phyloP scores from a whole-genome alignment of 176 grass and related monocot genomes.

The Puya raimondii region DNA sequence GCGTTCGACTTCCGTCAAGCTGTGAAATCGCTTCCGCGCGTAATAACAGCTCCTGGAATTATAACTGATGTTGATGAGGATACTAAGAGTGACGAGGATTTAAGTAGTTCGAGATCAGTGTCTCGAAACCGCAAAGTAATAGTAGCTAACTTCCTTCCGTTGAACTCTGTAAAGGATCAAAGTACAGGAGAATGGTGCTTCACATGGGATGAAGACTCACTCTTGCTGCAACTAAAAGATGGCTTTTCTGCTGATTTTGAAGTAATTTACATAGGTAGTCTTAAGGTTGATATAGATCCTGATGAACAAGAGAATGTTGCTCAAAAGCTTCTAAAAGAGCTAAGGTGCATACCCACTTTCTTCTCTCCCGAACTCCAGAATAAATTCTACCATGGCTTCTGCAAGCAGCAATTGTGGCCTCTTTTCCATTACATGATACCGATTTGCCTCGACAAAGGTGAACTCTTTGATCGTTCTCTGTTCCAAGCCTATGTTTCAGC shows the following conservation, averaged over 20 bases:
- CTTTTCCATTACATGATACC: slow-evolving; percentile 96
- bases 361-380: slow-evolving; percentile 44
- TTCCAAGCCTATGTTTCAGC: slow-evolving; percentile 86
- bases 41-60: slow-evolving; percentile 45
- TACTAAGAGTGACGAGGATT: slow-evolving; percentile 46
- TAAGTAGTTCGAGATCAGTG: slow-evolving; percentile 30
- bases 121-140: slow-evolving; percentile 63
- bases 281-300: slow-evolving; percentile 68
- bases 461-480: slow-evolving; percentile 63
- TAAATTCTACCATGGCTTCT: slow-evolving; percentile 91
- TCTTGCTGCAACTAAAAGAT: slow-evolving; percentile 81
- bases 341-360: slow-evolving; percentile 69
- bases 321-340: slow-evolving; percentile 54
- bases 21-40: slow-evolving; percentile 42
- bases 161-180: slow-evolving; percentile 64
- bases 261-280: slow-evolving; percentile 71
- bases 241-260: slow-evolving; percentile 59
- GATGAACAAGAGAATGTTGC: slow-evolving; percentile 59
- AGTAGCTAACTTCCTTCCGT: slow-evolving; percentile 84
- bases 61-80: slow-evolving; percentile 66
- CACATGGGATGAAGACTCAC: slow-evolving; percentile 63
- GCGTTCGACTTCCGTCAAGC: slow-evolving; percentile 43
- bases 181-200: slow-evolving; percentile 55
- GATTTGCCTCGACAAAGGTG: slow-evolving; percentile 81
- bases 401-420: slow-evolving; percentile 88